Evolutionary conservation across 345 rosid genomes (phyloP), one percentile per base, ranked within the genome.

Genomic region (Odontarrhena argentea): DNA sequence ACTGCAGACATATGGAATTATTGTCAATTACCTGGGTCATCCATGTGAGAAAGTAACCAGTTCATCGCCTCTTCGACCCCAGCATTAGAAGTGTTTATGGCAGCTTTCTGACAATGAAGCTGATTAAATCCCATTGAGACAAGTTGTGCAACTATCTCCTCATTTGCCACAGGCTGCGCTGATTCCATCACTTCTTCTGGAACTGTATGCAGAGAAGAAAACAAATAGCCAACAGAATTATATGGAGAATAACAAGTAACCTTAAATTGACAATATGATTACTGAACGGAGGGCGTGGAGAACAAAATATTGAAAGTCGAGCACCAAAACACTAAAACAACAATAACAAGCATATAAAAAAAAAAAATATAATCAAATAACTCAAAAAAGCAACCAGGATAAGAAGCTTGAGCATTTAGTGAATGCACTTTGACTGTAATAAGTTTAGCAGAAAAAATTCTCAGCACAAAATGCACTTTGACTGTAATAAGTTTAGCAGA

Each of bases 1-100:
- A 44, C 41, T 24, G 51, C 37, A 43, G 34, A 25, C 11, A 49
- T 5, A 9, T 43, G 13, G 22, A 11, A 36, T 7, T 37, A 49
- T 65, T 43, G 41, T 57, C 4, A 68, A 38, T 60, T 81, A 94
- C 99, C 99, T 76, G 96, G 80, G 79, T 94, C 97, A 76, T 86
- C 96, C 96, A 88, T 82, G 82, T 94, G 97, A 51, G 85, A 76
- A 63, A 94, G 86, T 60, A 94, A 69, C 99, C 99, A 94, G 74
- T 87, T 94, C 99, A 87, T 94, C 38, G 99, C 97, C 79, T 89
- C 97, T 78, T 94, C 97, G 4, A 87, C 84, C 58, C 99, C 99
- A 40, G 77, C 79, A 75, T 94, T 94, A 51, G 80, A 86, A 54
- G 97, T 86, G 64, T 77, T 84, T 71, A 94, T 80, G 53, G 91